A percentile compares a stretch with the other conserved stretches of the same genome.
Evolutionary conservation across 805 yeast species (phyloP).

Genomic region (Starmerella floricola): DNA sequence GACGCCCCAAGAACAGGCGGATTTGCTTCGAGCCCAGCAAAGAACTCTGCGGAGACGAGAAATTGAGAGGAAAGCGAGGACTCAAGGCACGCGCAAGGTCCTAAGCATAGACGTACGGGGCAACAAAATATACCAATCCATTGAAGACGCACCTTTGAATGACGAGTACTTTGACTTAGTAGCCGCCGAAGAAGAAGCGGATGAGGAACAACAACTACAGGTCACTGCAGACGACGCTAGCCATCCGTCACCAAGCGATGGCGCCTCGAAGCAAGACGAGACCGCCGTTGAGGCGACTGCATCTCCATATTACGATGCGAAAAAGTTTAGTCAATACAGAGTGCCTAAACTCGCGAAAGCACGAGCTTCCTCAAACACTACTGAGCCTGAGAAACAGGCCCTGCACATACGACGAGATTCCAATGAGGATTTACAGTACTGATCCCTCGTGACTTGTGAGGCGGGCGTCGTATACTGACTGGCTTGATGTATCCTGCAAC

Average conservation of each 20-base stretch:
- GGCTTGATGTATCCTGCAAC: too few relatives aligned
- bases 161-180: constrained; percentile 8
- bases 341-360: neutral
- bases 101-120: constrained; percentile 67
- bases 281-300: neutral
- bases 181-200: constrained; percentile 3
- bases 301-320: neutral
- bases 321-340: neutral
- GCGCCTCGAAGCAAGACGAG: neutral
- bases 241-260: too few relatives aligned
- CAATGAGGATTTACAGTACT: constrained; percentile 4
- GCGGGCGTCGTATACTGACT: too few relatives aligned
- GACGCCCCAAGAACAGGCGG: constrained; percentile 68
- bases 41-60: constrained; percentile 54
- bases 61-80: constrained; percentile 42
- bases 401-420: neutral
- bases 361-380: neutral
- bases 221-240: neutral
- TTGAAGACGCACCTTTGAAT: constrained; percentile 30
- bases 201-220: neutral
- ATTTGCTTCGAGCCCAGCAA: constrained; percentile 78
- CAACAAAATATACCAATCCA: constrained; percentile 63
- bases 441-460: too few relatives aligned
- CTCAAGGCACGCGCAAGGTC: constrained; percentile 64
- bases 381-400: neutral